These are phyloP conservation scores for Barnettozyma californica DNA, from an alignment of 805 yeast species.

Conservation along the genomic window DNA sequence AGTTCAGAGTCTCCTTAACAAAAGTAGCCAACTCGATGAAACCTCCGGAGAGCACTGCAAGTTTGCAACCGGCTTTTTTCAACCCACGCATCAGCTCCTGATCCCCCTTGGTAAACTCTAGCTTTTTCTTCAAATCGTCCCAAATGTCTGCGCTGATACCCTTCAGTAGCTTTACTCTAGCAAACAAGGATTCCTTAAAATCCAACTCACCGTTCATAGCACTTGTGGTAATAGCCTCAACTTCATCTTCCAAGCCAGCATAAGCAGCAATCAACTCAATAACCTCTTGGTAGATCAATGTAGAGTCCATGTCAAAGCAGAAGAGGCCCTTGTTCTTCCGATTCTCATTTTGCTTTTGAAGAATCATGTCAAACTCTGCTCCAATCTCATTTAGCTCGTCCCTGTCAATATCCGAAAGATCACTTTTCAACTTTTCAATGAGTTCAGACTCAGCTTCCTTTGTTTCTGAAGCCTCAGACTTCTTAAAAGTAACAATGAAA, in stretches of 20 bases:
- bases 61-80: constrained; percentile 53
- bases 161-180: constrained; percentile 71
- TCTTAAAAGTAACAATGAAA: constrained; percentile 20
- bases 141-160: constrained; percentile 79
- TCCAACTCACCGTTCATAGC: constrained; percentile 98
- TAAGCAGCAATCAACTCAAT: constrained; percentile 92
- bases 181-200: constrained; percentile 71
- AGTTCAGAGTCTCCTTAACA: constrained; percentile 58
- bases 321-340: constrained; percentile 47
- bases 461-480: constrained; percentile 16
- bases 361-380: constrained; percentile 34
- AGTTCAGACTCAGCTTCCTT: constrained; percentile 11
- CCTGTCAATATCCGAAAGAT: background rate
- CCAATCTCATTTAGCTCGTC: constrained; percentile 3
- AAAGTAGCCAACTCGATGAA: constrained; percentile 81
- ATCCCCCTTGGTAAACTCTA: constrained; percentile 84
- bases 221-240: constrained; percentile 80
- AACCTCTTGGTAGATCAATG: constrained; percentile 92
- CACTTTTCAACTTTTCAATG: constrained; percentile 4
- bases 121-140: constrained; percentile 66
- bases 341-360: constrained; percentile 32
- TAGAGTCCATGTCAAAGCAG: constrained; percentile 97
- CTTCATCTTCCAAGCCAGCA: constrained; percentile 85
- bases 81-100: constrained; percentile 60
- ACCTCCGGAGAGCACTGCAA: constrained; percentile 94